These are phyloP conservation scores for Rhodotorula graminis DNA, from an alignment of 768 basidiomycete species.

Conservation along the genomic window DNA sequence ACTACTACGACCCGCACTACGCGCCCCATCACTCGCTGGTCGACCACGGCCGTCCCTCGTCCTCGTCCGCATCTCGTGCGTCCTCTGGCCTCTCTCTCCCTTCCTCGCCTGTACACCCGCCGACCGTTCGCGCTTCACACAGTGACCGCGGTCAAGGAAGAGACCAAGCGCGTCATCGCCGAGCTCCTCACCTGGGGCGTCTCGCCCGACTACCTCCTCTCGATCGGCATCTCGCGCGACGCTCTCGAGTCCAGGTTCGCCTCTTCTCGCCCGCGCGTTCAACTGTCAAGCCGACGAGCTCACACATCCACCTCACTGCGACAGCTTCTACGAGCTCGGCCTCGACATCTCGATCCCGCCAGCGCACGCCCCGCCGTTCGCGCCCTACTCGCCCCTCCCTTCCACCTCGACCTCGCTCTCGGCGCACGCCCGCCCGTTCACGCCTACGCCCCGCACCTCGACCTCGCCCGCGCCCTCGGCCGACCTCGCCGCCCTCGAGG, in stretches of 20 bases:
- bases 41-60: no score
- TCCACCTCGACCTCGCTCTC: not conserved
- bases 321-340: conserved; percentile 26
- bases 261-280: not conserved
- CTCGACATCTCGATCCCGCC: conserved; percentile 12
- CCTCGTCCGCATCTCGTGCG: no score
- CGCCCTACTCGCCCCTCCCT: not conserved
- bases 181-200: conserved; percentile 31
- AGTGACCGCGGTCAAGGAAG: conserved; percentile 23
- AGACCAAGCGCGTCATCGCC: conserved; percentile 26
- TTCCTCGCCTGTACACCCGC: no score
- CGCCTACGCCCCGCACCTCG: not conserved
- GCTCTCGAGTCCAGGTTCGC: conserved; percentile 16
- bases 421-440: not conserved
- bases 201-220: conserved; percentile 28
- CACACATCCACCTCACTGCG: not conserved
- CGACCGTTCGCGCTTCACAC: not conserved
- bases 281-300: no score
- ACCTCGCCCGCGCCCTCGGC: not conserved
- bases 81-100: no score
- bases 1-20: no score
- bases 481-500: conserved; percentile 13
- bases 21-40: no score
- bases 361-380: not conserved
- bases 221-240: conserved; percentile 31